Evolutionary conservation across 1,139 yeast genomes (phyloP).

Genomic region (Pichia sp.): DNA sequence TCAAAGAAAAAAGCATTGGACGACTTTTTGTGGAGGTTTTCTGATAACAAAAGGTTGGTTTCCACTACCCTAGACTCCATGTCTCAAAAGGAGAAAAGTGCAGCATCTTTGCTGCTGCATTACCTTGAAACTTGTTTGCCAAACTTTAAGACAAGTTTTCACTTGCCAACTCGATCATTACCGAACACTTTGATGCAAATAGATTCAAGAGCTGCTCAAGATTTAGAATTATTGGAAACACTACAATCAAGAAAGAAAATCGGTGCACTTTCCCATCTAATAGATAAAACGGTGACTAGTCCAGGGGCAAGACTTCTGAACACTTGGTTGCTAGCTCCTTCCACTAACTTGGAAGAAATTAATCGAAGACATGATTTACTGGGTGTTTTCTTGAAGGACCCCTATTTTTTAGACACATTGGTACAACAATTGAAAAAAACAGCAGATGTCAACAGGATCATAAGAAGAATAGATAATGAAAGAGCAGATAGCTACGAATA

Average conservation of each 20-base stretch:
- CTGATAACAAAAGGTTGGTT: constrained; percentile 26
- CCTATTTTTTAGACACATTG: constrained; percentile 36
- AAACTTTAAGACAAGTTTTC: constrained; percentile 43
- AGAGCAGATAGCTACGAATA: constrained; percentile 30
- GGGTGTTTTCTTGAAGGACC: constrained; percentile 43
- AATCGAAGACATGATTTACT: constrained; percentile 61
- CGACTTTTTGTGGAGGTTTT: constrained; percentile 34
- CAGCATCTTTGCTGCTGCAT: constrained; percentile 52
- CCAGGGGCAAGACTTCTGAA: constrained; percentile 76
- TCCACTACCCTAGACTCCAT: constrained; percentile 28
- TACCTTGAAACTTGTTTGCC: constrained; percentile 58
- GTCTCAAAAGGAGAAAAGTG: constrained; percentile 45
- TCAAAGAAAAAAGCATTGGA: constrained; percentile 28
- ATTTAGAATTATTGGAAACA: constrained; percentile 66
- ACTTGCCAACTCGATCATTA: constrained; percentile 47
- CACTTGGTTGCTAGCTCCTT: constrained; percentile 83
- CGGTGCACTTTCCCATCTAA: constrained; percentile 67
- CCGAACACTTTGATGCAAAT: constrained; percentile 61
- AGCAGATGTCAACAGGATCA: constrained; percentile 49
- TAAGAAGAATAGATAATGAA: constrained; percentile 42
- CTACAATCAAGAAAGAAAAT: constrained; percentile 53
- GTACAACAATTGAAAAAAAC: constrained; percentile 35
- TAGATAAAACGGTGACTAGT: constrained; percentile 70
- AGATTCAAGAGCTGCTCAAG: constrained; percentile 77
- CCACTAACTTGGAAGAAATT: constrained; percentile 55